These are phyloP conservation scores for Alisma plantagoaquatica DNA, from an alignment of 106 monocot genomes.

Conservation along the genomic window DNA sequence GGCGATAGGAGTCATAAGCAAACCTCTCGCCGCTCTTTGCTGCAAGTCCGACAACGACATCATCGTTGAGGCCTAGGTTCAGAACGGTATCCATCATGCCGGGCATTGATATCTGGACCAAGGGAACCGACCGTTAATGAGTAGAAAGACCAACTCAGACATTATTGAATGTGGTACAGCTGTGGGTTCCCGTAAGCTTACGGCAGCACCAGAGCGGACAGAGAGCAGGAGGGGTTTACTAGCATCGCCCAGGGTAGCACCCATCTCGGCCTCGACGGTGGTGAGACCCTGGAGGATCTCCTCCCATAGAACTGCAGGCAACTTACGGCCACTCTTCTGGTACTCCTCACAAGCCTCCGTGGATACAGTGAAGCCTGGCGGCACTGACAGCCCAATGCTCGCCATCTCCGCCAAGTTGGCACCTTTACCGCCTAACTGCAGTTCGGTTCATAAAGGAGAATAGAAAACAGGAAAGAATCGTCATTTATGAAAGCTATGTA, in stretches of 20 bases:
- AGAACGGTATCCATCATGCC: conserved; percentile 99
- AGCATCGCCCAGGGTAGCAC: conserved; percentile 54
- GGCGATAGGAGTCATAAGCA: conserved; percentile 83
- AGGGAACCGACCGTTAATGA: not conserved
- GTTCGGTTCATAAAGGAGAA: not conserved
- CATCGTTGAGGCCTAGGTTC: conserved; percentile 90
- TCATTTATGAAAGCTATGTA: too few species aligned
- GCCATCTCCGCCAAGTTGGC: conserved; percentile 98
- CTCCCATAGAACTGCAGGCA: conserved; percentile 70
- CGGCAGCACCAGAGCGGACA: conserved; percentile 90
- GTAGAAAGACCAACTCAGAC: not conserved
- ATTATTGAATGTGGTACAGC: not conserved
- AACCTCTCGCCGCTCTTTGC: conserved; percentile 77
- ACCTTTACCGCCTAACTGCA: conserved; percentile 85
- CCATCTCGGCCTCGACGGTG: conserved; percentile 60
- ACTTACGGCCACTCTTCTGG: conserved; percentile 41
- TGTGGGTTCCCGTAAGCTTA: too few species aligned
- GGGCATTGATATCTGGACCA: conserved; percentile 79
- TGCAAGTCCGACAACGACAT: conserved; percentile 72
- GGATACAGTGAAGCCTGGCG: conserved; percentile 82
- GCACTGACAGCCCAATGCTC: conserved; percentile 90
- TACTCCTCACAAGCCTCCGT: conserved; percentile 88
- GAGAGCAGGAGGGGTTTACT: conserved; percentile 65
- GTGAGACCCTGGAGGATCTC: conserved; percentile 76
- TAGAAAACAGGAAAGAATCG: not conserved